Conservation (phyloP, 371 early-diverging fungal species). For the Apophysomyces trapeziformis region DNA sequence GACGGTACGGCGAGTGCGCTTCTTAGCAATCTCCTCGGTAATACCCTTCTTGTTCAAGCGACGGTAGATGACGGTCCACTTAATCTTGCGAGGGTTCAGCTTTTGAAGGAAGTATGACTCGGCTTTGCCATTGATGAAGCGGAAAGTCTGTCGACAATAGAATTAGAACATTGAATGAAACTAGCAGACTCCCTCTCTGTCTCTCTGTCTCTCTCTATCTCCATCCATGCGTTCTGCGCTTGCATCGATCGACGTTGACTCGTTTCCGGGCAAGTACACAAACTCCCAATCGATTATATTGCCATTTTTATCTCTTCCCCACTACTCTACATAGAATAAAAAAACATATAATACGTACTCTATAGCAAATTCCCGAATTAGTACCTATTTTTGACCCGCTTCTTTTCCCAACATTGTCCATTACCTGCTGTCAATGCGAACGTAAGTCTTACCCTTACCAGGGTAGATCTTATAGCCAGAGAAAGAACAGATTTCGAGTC, state of each 20-base stretch:
- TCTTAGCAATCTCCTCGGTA: constrained; percentile 94
- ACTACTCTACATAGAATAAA: background rate
- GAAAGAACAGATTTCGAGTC: constrained; percentile 93
- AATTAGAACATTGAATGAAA: background rate
- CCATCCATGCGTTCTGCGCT: background rate
- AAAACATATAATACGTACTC: background rate
- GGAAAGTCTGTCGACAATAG: constrained; percentile 72
- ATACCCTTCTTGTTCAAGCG: constrained; percentile 98
- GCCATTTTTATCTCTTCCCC: background rate
- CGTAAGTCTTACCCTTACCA: constrained; percentile 92
- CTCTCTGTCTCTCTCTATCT: background rate
- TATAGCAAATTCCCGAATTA: background rate
- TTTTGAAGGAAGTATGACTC: constrained; percentile 95
- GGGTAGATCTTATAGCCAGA: constrained; percentile 99
- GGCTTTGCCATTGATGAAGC: constrained; percentile 94
- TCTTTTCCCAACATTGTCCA: background rate
- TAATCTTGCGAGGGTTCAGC: constrained; percentile 96
- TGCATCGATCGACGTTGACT: background rate
- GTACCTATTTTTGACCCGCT: background rate
- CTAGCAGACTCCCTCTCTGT: background rate
- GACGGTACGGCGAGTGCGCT: constrained; percentile 92
- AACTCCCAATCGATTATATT: background rate
- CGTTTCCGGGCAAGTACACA: background rate
- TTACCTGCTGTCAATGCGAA: constrained; percentile 88
- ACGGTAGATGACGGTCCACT: constrained; percentile 97